Conservation (phyloP, 2,329 filamentous ascomycete species). For the Chrysoporthe puriensis region DNA sequence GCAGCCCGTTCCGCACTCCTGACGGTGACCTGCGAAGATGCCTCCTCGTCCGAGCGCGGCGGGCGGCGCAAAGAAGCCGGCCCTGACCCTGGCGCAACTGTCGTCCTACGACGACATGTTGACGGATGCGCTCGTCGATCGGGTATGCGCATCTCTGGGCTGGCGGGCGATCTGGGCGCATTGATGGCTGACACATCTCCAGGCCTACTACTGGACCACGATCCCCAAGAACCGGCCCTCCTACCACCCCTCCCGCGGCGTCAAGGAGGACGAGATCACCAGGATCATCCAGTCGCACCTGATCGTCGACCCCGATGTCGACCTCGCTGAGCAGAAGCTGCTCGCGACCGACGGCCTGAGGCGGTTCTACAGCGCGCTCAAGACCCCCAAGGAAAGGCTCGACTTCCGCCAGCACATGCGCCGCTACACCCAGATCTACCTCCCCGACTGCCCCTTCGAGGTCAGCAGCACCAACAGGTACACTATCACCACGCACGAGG, state of each 20-base stretch:
- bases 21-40: constrained; percentile 35
- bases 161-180: constrained; percentile 9
- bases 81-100: constrained; percentile 83
- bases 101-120: constrained; percentile 93
- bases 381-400: constrained; percentile 77
- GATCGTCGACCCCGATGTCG: constrained; percentile 73
- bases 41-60: constrained; percentile 43
- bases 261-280: constrained; percentile 67
- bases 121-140: constrained; percentile 93
- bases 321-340: constrained; percentile 71
- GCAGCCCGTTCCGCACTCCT: not conserved
- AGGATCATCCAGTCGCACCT: constrained; percentile 67
- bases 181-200: constrained; percentile 31
- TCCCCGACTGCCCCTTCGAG: constrained; percentile 93
- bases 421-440: constrained; percentile 90
- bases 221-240: constrained; percentile 92
- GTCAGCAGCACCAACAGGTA: constrained; percentile 92
- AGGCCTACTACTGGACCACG: constrained; percentile 96
- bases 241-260: constrained; percentile 81
- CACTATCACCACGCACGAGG: constrained; percentile 88
- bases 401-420: constrained; percentile 85
- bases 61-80: constrained; percentile 61
- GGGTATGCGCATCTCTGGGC: constrained; percentile 63
- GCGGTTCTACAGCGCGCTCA: constrained; percentile 70
- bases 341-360: constrained; percentile 73